A percentile compares a stretch with the other conserved stretches of the same genome.
phyloP scores from a whole-genome alignment of 1,284 basidiomycete species.

The Phenoliferia sp. region DNA sequence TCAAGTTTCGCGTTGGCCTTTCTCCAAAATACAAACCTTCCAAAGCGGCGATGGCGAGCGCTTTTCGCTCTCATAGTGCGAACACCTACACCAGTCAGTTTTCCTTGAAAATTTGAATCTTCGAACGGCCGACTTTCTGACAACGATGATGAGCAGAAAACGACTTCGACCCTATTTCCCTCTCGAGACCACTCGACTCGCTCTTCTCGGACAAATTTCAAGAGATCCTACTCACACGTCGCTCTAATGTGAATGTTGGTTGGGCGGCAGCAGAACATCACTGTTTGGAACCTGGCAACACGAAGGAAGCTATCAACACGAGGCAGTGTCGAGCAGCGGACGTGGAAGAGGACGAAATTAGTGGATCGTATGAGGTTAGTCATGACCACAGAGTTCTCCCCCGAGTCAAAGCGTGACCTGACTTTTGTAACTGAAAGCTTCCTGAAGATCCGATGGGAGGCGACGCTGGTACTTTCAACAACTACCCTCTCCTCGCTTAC shows the following conservation, averaged over 20 bases:
- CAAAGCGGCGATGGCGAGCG: constrained; percentile 18
- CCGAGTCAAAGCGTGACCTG: neutral
- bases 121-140: neutral
- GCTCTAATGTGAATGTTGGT: constrained; percentile 15
- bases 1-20: constrained; percentile 29
- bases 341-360: constrained; percentile 14
- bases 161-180: constrained; percentile 33
- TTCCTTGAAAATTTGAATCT: neutral
- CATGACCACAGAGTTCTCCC: no score
- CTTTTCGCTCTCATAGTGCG: constrained; percentile 23
- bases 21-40: constrained; percentile 29
- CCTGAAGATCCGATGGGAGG: constrained; percentile 26
- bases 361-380: constrained; percentile 8
- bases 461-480: constrained; percentile 7
- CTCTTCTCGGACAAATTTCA: constrained; percentile 27
- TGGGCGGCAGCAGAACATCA: constrained; percentile 31
- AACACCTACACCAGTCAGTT: constrained; percentile 20
- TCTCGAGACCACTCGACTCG: constrained; percentile 27
- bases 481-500: constrained; percentile 30
- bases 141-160: constrained; percentile 17
- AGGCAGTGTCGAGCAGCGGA: constrained; percentile 14
- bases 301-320: constrained; percentile 12
- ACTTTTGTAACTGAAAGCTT: constrained; percentile 13
- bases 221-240: constrained; percentile 20
- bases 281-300: constrained; percentile 9